Percentiles rank a stretch among this genome's conserved stretches.
Conservation (phyloP, 2,329 filamentous ascomycete species). For the Thielaviopsis euricoi region DNA sequence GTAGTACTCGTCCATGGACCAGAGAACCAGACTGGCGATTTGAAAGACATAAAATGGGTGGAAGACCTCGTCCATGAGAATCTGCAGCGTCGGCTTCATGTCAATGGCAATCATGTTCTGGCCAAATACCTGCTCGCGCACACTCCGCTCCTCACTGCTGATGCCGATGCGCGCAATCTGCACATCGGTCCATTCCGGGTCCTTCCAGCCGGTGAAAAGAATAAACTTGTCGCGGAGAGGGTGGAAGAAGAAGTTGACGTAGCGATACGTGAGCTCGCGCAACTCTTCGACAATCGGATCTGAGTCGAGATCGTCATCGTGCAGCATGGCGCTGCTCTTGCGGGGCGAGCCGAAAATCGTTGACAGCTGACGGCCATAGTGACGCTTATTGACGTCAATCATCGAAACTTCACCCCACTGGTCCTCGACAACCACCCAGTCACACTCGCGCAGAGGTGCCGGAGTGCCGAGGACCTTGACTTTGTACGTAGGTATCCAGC, state of each 20-base stretch:
- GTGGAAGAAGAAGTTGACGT: conserved; percentile 85
- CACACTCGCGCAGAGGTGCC: conserved; percentile 53
- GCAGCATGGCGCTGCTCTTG: conserved; percentile 37
- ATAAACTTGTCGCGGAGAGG: conserved; percentile 79
- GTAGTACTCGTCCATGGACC: conserved; percentile 93
- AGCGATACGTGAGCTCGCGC: conserved; percentile 75
- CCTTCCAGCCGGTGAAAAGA: conserved; percentile 81
- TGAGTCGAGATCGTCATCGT: conserved; percentile 50
- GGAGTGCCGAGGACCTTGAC: conserved; percentile 57
- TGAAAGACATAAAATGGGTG: conserved; percentile 87
- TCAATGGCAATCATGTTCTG: conserved; percentile 84
- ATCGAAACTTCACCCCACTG: conserved; percentile 88
- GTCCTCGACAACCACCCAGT: conserved; percentile 93
- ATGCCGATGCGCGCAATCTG: conserved; percentile 61
- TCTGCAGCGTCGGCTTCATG: conserved; percentile 66
- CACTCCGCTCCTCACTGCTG: conserved; percentile 73
- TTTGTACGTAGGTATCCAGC: conserved; percentile 82
- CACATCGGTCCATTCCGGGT: conserved; percentile 72
- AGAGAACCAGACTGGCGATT: conserved; percentile 80
- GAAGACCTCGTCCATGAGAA: conserved; percentile 71
- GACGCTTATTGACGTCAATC: conserved; percentile 43
- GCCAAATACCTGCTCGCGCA: conserved; percentile 75
- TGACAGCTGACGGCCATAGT: conserved; percentile 38
- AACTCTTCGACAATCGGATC: conserved; percentile 64
- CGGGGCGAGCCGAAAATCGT: conserved; percentile 51